Conservation (phyloP, 2,329 filamentous ascomycete species). For the Lasiodiplodia hormozganensis region DNA sequence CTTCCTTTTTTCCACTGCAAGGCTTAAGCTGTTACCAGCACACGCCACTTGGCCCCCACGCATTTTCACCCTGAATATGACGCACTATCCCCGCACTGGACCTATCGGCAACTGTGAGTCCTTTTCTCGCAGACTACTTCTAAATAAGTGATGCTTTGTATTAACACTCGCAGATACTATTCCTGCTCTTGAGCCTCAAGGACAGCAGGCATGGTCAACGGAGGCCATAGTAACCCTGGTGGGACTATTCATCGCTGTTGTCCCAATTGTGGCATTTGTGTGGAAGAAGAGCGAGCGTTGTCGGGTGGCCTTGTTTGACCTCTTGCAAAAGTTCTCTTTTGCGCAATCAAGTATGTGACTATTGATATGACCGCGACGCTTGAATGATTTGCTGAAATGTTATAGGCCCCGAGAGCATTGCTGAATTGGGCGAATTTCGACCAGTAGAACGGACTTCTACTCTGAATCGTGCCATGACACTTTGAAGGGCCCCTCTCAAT, state of each 20-base stretch:
- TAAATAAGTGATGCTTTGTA: background rate
- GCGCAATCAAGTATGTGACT: background rate
- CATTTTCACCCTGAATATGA: background rate
- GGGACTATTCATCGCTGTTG: background rate
- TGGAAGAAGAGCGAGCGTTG: background rate
- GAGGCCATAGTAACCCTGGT: background rate
- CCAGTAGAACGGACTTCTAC: background rate
- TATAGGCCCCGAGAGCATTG: background rate
- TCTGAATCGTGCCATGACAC: background rate
- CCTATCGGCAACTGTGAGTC: background rate
- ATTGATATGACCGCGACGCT: fast-evolving
- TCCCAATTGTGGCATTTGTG: background rate
- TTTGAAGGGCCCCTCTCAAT: background rate
- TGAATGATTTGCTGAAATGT: background rate
- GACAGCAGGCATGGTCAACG: background rate
- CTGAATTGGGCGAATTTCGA: background rate
- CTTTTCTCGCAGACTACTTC: background rate
- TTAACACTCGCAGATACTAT: background rate
- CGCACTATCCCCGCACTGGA: background rate
- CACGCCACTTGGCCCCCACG: background rate
- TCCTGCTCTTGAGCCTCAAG: background rate
- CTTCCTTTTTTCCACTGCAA: background rate
- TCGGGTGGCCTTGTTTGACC: background rate
- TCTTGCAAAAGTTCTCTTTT: background rate
- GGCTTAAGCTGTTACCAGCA: background rate